Base-by-base conservation (phyloP, 176 grass and related monocot genomes). In the Zoysia pacifica region DNA sequence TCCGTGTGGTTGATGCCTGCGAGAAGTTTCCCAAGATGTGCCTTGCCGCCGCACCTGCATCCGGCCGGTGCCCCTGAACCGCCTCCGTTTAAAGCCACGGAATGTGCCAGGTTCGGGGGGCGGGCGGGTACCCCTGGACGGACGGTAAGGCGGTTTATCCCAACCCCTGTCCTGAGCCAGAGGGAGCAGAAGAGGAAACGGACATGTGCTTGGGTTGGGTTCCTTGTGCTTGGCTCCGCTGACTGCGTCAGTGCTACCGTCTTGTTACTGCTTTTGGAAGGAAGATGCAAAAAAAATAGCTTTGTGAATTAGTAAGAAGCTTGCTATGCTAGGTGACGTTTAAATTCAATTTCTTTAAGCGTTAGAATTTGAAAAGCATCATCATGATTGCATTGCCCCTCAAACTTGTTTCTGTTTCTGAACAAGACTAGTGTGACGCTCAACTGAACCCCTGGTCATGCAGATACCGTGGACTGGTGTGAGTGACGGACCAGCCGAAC, bases 21-120 rank as follows among this genome's bases (percentile, higher is more conserved):
- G 35, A 77, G 73, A 89, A 89, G 87, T 58, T 89, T 85, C 82
- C 82, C 42, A 72, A 78, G 82, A 89, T 85, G 28, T 28, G 75
- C 87, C 72, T 85, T 89, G 71, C 76, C 70, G 54, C 69, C 67
- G 50, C 68, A 45, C 72, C 73, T 78, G 74, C 73, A 78, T 38
- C 48, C 49, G 49, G 49, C 49, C 49, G 11, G 49, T 67, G 38
- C 11, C 19, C 65, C 82, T 85, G 70, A 48, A 79, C 86, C 69
- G 86, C 81, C 28, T 83, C 39, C 20, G 49, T 51, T 61, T 35
- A 68, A 48, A 58, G 76, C 50, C 6, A 9, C 54, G 3, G 5
- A 53, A 69, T 52, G 83, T 55, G 67, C 41, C 68, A 6, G 45
- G 19, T 67, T 4, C 8, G 11, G 68, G 12, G 28, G 28, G 28